Conservation (phyloP, 1,284 basidiomycete genomes). For the Cryptococcus sp. region DNA sequence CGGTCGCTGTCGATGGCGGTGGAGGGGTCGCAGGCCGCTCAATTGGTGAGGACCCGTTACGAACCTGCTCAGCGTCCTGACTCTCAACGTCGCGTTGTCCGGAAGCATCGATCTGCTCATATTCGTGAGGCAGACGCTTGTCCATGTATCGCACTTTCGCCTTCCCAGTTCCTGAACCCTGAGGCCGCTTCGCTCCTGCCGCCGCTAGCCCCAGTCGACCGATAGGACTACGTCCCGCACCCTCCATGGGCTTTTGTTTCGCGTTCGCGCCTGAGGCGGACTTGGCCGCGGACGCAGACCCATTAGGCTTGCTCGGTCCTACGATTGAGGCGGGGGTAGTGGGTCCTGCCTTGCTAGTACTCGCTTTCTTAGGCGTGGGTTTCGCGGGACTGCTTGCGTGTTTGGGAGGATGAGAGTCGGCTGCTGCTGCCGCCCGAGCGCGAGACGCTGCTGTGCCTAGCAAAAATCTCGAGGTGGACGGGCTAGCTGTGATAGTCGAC, state of each 20-base stretch:
- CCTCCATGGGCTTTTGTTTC: neutral
- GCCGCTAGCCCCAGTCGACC: constrained; percentile 23
- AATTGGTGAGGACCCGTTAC: no score
- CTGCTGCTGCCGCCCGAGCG: constrained; percentile 20
- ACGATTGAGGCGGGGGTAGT: neutral
- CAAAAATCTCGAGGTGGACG: constrained; percentile 26
- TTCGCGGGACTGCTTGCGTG: neutral
- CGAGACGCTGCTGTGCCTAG: constrained; percentile 40
- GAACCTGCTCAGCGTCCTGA: no score
- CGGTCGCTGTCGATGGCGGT: no score
- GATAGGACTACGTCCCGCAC: constrained; percentile 11
- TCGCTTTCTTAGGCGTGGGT: neutral
- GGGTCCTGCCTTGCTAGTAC: neutral
- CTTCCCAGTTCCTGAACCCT: no score
- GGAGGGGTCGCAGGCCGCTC: no score
- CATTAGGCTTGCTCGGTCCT: neutral
- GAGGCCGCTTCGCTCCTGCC: constrained; percentile 7
- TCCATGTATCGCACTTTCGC: no score
- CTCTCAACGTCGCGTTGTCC: no score
- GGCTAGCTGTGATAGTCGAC: neutral
- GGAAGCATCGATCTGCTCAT: no score
- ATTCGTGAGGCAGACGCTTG: no score
- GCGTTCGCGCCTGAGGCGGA: neutral
- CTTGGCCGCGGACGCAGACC: neutral
- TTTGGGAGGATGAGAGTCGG: no score